Conservation (phyloP, 2,329 filamentous ascomycete species). For the Thelonectria blattea region DNA sequence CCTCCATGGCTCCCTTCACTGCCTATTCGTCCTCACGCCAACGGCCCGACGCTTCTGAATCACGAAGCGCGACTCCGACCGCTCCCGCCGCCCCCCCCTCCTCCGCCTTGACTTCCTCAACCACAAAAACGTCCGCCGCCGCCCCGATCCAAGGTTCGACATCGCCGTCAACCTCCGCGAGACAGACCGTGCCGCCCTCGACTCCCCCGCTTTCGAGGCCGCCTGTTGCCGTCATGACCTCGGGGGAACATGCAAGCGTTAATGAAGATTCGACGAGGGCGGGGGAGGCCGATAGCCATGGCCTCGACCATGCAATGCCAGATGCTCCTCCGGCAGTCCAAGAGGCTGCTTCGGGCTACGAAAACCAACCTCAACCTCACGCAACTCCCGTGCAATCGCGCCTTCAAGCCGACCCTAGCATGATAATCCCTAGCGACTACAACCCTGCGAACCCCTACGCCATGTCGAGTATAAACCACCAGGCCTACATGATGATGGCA, state of each 20-base stretch:
- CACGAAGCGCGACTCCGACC: conserved; percentile 26
- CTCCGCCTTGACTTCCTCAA: conserved; percentile 19
- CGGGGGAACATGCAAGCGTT: conserved; percentile 21
- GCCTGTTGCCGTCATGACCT: conserved; percentile 15
- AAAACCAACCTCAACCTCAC: conserved; percentile 21
- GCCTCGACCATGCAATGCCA: conserved; percentile 30
- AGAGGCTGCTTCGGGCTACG: conserved; percentile 10
- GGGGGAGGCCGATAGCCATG: conserved; percentile 22
- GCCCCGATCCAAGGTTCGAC: conserved; percentile 15
- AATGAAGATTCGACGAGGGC: conserved; percentile 25
- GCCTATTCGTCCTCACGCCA: conserved; percentile 13
- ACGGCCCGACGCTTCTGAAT: conserved; percentile 13
- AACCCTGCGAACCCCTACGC: conserved; percentile 44
- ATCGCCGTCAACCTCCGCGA: background rate
- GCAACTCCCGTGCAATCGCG: conserved; percentile 32
- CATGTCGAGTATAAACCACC: conserved; percentile 45
- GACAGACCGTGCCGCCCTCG: conserved; percentile 28
- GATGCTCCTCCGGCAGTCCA: conserved; percentile 26
- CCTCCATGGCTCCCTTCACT: background rate
- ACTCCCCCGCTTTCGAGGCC: conserved; percentile 29
- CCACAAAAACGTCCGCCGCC: conserved; percentile 18
- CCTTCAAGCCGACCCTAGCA: conserved; percentile 22
- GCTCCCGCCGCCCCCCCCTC: conserved; percentile 21
- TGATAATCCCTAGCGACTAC: conserved; percentile 36
- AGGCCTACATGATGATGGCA: conserved; percentile 54